Conservation (phyloP, 495 filamentous ascomycete genomes). For the Neurospora sp. region DNA sequence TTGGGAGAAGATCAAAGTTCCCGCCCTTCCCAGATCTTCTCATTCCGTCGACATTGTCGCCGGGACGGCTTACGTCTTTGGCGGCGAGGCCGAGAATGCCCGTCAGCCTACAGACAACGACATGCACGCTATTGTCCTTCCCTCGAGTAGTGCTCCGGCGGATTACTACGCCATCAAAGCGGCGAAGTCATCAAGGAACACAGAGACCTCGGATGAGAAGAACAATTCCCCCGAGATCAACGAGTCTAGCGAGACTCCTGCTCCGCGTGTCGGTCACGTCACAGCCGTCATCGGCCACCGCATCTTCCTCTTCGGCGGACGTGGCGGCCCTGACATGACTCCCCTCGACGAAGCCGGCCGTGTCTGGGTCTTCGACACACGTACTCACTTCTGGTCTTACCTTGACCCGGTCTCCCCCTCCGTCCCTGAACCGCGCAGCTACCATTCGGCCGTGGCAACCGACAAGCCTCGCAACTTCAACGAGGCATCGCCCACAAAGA, state of each 20-base stretch:
- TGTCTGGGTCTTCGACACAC: constrained; percentile 56
- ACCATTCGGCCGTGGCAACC: constrained; percentile 38
- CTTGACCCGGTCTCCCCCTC: constrained; percentile 35
- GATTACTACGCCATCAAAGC: constrained; percentile 49
- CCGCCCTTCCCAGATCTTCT: constrained; percentile 53
- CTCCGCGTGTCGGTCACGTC: constrained; percentile 46
- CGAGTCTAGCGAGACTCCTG: constrained; percentile 30
- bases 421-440: constrained; percentile 30
- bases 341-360: constrained; percentile 51
- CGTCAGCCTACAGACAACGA: constrained; percentile 54
- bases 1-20: constrained; percentile 46
- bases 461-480: constrained; percentile 34
- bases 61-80: constrained; percentile 60
- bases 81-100: constrained; percentile 41
- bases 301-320: constrained; percentile 58
- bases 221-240: constrained; percentile 11
- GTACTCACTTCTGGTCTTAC: constrained; percentile 43
- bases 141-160: constrained; percentile 38
- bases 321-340: constrained; percentile 30
- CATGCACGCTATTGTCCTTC: constrained; percentile 56
- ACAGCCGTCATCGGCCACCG: constrained; percentile 46
- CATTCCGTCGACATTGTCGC: constrained; percentile 59
- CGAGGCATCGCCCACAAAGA: not conserved
- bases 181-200: constrained; percentile 19
- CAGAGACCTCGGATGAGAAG: constrained; percentile 12